Percentiles rank a stretch among this genome's conserved stretches.
Conservation (phyloP, 495 filamentous ascomycete genomes). For the Aspergillus indologenus region DNA sequence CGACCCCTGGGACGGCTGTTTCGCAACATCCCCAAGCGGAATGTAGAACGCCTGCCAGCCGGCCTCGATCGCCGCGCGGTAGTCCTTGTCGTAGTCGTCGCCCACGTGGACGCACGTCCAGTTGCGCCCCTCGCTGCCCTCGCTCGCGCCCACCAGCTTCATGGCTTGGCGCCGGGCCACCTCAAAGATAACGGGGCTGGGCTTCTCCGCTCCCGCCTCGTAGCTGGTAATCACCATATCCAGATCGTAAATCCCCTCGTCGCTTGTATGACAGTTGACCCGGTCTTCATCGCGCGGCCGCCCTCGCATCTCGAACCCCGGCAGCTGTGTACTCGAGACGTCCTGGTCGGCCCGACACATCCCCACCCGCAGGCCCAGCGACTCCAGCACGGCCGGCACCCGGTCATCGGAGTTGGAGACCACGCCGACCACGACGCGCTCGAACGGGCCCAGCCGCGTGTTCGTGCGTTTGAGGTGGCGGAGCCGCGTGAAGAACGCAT, state of each 20-base stretch:
- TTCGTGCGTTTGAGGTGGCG: conserved; percentile 14
- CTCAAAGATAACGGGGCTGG: conserved; percentile 59
- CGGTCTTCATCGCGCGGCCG: not conserved
- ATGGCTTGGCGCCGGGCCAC: conserved; percentile 50
- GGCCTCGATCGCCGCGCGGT: conserved; percentile 53
- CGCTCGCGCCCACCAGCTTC: conserved; percentile 13
- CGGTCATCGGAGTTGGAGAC: conserved; percentile 79
- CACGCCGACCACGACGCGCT: conserved; percentile 56
- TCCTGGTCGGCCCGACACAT: conserved; percentile 33
- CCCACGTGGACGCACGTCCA: conserved; percentile 64
- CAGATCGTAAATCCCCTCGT: conserved; percentile 40
- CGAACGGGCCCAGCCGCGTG: conserved; percentile 15
- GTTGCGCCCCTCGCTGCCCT: conserved; percentile 11
- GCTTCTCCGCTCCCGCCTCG: conserved; percentile 69
- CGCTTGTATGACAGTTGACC: not conserved
- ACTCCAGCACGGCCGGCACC: conserved; percentile 56
- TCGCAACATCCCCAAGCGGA: conserved; percentile 28
- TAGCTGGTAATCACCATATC: conserved; percentile 71
- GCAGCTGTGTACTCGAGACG: conserved; percentile 31
- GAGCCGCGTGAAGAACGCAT: conserved; percentile 50
- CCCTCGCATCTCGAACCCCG: conserved; percentile 38
- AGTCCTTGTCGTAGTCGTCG: conserved; percentile 64
- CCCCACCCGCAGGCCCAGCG: conserved; percentile 58
- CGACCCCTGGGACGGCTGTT: conserved; percentile 14
- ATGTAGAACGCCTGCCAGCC: conserved; percentile 63